Base-by-base conservation (phyloP, 768 basidiomycete genomes). In the Kwoniella heveanensis region DNA sequence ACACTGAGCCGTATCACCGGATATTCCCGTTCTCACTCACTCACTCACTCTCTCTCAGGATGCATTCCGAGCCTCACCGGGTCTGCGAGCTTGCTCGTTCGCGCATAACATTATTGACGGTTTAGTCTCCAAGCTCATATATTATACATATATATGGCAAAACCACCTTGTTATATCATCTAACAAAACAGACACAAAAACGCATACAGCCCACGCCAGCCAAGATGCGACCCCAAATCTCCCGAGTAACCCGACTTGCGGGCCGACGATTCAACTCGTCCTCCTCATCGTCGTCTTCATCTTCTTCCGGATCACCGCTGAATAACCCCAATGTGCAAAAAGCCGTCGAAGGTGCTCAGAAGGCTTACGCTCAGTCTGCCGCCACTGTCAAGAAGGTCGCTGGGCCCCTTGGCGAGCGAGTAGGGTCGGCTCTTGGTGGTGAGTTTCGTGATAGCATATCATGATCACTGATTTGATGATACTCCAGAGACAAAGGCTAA, bases 391-490 rank as follows among this genome's bases (percentile, higher is more conserved):
- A 76, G 72, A 57, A 72, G 46, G 72, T 78, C 22, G 77, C 77
- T 49, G 80, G 80, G 53, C 80, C 80, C 9, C 64, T 80, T 17
- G 79, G 79, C 21, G 74, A 78, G 44, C 64, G 69, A 44, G 67
- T 79, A n/a, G 73, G 74, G 21, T 62, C 61, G 46, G 60, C 71
- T 46, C 62, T 79, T 1, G 74, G 77, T 52, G 67, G 80, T 81
- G 58, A 61, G 80, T 80, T 17, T 8, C 39, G 39, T 17, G 3
- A 10, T 9, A 10, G 4, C 9, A 44, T 10, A 17, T 44, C 4
- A 8, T 7, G 15, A 9, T 9, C 17, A 44, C 39, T 15, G n/a
- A n/a, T 27, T 54, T 21, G 21, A 19, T 21, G 24, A n/a, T n/a
- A n/a, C n/a, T n/a, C n/a, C n/a, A n/a, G n/a, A n/a, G n/a, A n/a